Evolutionary conservation across 305 asterid genomes (phyloP).

Genomic region (Lippia alba): DNA sequence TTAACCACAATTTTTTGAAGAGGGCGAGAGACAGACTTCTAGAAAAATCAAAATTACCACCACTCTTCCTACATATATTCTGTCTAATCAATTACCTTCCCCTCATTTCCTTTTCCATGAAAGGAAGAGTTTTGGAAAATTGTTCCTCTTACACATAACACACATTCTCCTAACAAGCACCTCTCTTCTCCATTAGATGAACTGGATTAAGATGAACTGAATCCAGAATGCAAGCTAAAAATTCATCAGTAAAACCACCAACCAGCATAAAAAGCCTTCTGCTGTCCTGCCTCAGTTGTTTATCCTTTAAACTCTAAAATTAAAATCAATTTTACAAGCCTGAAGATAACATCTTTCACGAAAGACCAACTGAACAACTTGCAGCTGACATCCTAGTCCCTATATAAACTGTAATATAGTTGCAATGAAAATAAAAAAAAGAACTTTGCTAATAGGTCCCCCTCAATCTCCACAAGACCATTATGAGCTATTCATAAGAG

Average conservation of each 20-base stretch:
- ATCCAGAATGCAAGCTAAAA: background rate
- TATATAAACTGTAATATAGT: background rate
- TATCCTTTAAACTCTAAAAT: background rate
- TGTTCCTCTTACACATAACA: background rate
- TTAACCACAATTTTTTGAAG: too few species aligned
- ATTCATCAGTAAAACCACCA: background rate
- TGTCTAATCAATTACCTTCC: background rate
- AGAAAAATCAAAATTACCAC: too few species aligned
- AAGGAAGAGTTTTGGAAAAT: background rate
- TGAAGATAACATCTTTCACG: background rate
- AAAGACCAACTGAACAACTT: background rate
- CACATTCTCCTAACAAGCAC: background rate
- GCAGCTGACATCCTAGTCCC: background rate
- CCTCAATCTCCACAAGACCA: conserved; percentile 6
- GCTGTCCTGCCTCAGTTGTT: background rate
- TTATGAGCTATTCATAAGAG: background rate
- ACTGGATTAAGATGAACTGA: background rate
- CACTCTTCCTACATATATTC: background rate
- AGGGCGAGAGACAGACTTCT: too few species aligned
- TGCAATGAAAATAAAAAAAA: conserved; percentile 3
- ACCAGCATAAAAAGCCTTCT: background rate
- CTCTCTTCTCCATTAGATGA: background rate
- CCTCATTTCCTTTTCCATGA: background rate
- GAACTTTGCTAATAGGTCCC: background rate
- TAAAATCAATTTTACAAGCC: background rate